A percentile compares a stretch with the other conserved stretches of the same genome.
phyloP scores from a whole-genome alignment of 2,329 filamentous ascomycete genomes.

The Fusarium sp. region DNA sequence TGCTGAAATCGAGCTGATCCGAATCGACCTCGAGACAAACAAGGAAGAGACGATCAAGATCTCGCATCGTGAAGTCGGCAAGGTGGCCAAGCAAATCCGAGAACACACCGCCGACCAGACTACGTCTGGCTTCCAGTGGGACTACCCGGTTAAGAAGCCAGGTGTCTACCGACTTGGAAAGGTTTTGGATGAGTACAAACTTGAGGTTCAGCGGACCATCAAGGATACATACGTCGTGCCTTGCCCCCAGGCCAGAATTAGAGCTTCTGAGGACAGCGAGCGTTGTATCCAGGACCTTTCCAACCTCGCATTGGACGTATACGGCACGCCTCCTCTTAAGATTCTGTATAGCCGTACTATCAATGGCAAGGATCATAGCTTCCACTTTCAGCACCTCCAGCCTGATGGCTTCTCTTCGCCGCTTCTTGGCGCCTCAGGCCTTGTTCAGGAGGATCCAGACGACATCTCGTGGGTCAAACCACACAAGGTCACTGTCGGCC shows the following conservation, averaged over 20 bases:
- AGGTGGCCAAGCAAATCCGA: conserved; percentile 72
- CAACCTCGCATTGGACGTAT: conserved; percentile 80
- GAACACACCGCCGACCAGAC: conserved; percentile 70
- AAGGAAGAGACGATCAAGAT: conserved; percentile 82
- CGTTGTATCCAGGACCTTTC: conserved; percentile 90
- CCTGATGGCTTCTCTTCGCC: conserved; percentile 86
- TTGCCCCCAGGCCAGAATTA: conserved; percentile 82
- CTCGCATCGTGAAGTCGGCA: conserved; percentile 74
- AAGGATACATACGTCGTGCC: conserved; percentile 84
- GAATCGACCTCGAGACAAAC: conserved; percentile 82
- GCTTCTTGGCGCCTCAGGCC: conserved; percentile 67
- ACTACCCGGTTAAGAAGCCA: conserved; percentile 80
- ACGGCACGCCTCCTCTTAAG: conserved; percentile 88
- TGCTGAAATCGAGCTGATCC: conserved; percentile 85
- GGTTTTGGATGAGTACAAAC: conserved; percentile 90
- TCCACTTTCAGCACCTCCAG: conserved; percentile 92
- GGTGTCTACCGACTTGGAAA: conserved; percentile 85
- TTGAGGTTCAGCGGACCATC: conserved; percentile 81
- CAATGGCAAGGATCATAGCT: conserved; percentile 82
- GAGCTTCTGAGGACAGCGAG: conserved; percentile 64
- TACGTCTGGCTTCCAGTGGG: conserved; percentile 69
- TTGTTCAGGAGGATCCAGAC: conserved; percentile 68
- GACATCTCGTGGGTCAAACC: conserved; percentile 83
- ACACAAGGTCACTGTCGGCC: conserved; percentile 76
- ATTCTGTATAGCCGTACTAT: conserved; percentile 90